Evolutionary conservation across 805 yeast genomes (phyloP).

Genomic region (Candida wancherniae): DNA sequence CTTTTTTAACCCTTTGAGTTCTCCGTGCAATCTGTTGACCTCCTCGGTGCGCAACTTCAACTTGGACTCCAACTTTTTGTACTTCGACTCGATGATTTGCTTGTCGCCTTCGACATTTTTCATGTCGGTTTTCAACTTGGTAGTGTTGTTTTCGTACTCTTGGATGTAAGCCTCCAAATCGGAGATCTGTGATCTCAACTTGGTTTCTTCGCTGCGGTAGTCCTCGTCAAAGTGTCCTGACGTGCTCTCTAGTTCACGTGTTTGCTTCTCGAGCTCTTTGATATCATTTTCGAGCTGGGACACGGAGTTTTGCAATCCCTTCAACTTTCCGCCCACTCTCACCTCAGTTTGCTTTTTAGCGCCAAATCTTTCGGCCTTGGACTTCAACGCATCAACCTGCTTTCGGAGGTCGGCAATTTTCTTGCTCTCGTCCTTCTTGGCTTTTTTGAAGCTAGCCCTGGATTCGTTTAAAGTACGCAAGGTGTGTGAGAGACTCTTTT

Average conservation of each 20-base stretch:
- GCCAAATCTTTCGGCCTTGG: slow-evolving; percentile 28
- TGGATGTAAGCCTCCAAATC: slow-evolving; percentile 20
- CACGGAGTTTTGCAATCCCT: slow-evolving; percentile 37
- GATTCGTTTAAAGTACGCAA: slow-evolving; percentile 22
- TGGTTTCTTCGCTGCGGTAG: slow-evolving; percentile 18
- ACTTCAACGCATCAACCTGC: slow-evolving; percentile 28
- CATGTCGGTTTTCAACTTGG: slow-evolving; percentile 18
- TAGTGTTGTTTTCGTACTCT: slow-evolving; percentile 23
- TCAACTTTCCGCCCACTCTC: slow-evolving; percentile 32
- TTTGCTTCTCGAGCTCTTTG: slow-evolving; percentile 17
- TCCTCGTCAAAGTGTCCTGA: slow-evolving; percentile 13
- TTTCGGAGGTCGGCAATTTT: slow-evolving; percentile 28
- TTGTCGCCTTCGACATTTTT: slow-evolving; percentile 22
- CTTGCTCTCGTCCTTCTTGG: slow-evolving; percentile 37
- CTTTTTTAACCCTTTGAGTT: slow-evolving; percentile 24
- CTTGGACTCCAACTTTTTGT: slow-evolving; percentile 24
- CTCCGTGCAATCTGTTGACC: slow-evolving; percentile 19
- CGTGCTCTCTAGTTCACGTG: slow-evolving; percentile 13
- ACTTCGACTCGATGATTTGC: slow-evolving; percentile 18
- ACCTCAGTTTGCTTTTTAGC: slow-evolving; percentile 24
- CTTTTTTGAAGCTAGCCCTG: slow-evolving; percentile 25
- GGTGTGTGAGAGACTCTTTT: too few relatives aligned
- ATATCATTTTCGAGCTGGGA: slow-evolving; percentile 36
- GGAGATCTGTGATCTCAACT: slow-evolving; percentile 19
- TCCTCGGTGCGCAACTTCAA: slow-evolving; percentile 23